These are phyloP conservation scores for Oryza nivara DNA, from an alignment of 176 grass and related monocot genomes.

Conservation along the genomic window DNA sequence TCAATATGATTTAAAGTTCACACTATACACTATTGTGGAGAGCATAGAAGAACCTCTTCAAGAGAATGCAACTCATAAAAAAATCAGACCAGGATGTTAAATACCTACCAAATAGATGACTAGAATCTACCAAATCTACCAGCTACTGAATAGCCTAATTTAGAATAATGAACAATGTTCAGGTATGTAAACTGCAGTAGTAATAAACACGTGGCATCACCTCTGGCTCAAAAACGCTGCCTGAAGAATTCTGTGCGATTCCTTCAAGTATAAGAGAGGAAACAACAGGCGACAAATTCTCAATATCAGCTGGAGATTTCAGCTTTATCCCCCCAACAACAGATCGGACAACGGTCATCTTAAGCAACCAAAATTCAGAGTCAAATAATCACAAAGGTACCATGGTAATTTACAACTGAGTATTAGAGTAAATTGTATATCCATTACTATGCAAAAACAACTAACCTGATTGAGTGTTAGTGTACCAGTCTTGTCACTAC, in stretches of 20 bases:
- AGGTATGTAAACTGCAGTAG: conserved; percentile 23
- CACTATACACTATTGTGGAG: neutral
- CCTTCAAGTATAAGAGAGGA: conserved; percentile 77
- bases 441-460: conserved; percentile 37
- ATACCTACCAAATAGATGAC: conserved; percentile 27
- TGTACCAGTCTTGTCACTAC: conserved; percentile 99
- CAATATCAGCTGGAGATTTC: conserved; percentile 45
- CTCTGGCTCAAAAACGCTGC: conserved; percentile 87
- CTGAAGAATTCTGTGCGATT: conserved; percentile 90
- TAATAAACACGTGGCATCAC: conserved; percentile 39
- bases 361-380: conserved; percentile 43
- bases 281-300: conserved; percentile 51
- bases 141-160: conserved; percentile 18
- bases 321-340: conserved; percentile 69
- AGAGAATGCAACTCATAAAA: neutral
- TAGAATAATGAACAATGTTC: neutral
- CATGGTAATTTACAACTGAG: neutral
- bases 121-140: neutral
- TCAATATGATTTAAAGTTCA: neutral
- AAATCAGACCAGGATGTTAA: neutral
- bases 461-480: conserved; percentile 92
- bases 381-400: conserved; percentile 37
- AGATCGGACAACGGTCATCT: conserved; percentile 93
- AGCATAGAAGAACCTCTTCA: conserved; percentile 7
- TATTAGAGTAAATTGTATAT: conserved; percentile 25